These are phyloP conservation scores for Coprinellus micaceus DNA, from an alignment of 768 basidiomycete genomes.

Conservation along the genomic window DNA sequence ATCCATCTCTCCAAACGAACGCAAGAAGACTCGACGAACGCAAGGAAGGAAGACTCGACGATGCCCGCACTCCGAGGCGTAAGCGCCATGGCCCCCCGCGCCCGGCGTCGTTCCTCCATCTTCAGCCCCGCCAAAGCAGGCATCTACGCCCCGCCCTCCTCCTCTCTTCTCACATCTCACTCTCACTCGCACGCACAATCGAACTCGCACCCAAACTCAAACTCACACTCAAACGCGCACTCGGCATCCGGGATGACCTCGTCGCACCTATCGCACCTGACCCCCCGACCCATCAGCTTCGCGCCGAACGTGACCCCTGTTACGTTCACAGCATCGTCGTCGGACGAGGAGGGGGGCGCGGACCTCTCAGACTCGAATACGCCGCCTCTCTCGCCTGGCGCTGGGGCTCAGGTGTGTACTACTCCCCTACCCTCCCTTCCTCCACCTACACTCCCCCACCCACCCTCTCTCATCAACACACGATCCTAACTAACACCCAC, in stretches of 20 bases:
- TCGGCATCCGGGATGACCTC: no score
- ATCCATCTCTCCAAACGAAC: no score
- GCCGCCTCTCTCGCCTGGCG: no score
- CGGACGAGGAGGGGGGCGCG: no score
- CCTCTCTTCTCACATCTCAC: no score
- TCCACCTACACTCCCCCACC: no score
- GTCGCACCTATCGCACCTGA: conserved; percentile 2
- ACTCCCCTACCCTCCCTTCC: no score
- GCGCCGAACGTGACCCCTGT: conserved; percentile 29
- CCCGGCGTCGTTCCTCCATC: conserved; percentile 8
- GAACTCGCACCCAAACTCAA: conserved; percentile 9
- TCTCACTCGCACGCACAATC: no score
- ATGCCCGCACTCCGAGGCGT: conserved; percentile 9
- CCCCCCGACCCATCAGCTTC: conserved; percentile 24
- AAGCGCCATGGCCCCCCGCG: conserved; percentile 5
- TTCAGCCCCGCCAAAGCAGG: conserved; percentile 27
- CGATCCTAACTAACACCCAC: conserved; percentile 9
- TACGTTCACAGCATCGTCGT: conserved; percentile 17
- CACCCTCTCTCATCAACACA: conserved; percentile 10
- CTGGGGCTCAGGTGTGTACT: no score
- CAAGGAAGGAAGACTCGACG: no score
- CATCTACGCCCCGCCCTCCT: conserved; percentile 23
- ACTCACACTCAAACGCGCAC: neutral
- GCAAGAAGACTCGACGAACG: no score
- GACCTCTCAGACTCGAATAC: no score